Percentiles rank a stretch among this genome's conserved stretches.
Evolutionary conservation across 345 rosid genomes (phyloP).

Genomic region (Eucalyptus erythrocorys): DNA sequence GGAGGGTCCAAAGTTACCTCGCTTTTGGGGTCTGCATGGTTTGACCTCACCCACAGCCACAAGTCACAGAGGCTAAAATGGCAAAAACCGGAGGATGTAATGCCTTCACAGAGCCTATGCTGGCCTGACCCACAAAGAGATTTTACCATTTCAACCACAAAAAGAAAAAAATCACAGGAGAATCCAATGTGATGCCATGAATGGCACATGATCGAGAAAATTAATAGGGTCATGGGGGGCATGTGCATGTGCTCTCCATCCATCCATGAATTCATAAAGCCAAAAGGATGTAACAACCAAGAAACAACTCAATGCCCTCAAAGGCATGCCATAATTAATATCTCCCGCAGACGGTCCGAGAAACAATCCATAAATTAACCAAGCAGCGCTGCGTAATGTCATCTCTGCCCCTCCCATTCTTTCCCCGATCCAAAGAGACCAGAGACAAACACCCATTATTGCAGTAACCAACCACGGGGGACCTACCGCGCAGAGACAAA

Average conservation of each 20-base stretch:
- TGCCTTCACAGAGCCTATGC: slow-evolving; percentile 40
- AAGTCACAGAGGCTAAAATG: not conserved
- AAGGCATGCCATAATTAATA: not conserved
- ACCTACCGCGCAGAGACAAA: not conserved
- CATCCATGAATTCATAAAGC: slow-evolving; percentile 7
- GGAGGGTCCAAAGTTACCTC: slow-evolving; percentile 37
- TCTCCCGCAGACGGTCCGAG: not conserved
- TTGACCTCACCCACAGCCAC: not conserved
- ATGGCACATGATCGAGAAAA: slow-evolving; percentile 3
- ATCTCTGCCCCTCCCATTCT: not conserved
- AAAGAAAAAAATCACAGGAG: not conserved
- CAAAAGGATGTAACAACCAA: not conserved
- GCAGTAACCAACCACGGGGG: slow-evolving; percentile 1
- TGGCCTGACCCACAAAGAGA: slow-evolving; percentile 4
- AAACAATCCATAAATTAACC: not conserved
- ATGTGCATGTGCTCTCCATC: slow-evolving; percentile 13
- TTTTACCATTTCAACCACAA: slow-evolving; percentile 27
- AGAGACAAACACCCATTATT: slow-evolving; percentile 4
- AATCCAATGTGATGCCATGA: slow-evolving; percentile 23
- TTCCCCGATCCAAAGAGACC: not conserved
- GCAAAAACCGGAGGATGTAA: not conserved
- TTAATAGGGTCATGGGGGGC: slow-evolving; percentile 25
- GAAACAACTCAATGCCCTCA: not conserved
- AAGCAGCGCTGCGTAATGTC: not conserved
- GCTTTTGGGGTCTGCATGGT: slow-evolving; percentile 87